A percentile compares a stretch with the other conserved stretches of the same genome.
These are phyloP conservation scores for Bruguiera parviflora DNA, from an alignment of 345 rosid species.

Conservation along the genomic window DNA sequence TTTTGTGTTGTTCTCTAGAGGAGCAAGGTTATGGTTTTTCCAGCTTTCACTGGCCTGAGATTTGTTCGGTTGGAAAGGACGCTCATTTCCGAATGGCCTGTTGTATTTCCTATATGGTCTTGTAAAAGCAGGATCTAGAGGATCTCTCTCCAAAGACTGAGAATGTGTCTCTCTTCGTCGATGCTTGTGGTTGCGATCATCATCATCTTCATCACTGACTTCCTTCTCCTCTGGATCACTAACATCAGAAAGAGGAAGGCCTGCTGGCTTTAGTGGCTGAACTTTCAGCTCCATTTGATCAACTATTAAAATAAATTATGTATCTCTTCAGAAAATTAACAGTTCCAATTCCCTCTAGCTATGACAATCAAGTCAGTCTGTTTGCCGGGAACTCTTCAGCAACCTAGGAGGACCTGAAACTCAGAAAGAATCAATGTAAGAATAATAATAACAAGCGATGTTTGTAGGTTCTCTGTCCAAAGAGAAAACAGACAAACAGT, in stretches of 20 bases:
- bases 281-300: conserved; percentile 70
- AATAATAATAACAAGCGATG: neutral
- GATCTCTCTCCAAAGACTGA: conserved; percentile 67
- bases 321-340: conserved; percentile 17
- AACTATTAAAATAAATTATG: conserved; percentile 17
- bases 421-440: conserved; percentile 10
- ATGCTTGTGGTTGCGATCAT: conserved; percentile 96
- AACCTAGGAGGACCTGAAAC: conserved; percentile 21
- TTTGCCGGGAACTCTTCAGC: conserved; percentile 12
- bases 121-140: conserved; percentile 50
- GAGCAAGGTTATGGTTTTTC: conserved; percentile 34
- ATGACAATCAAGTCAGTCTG: conserved; percentile 5
- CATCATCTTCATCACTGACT: conserved; percentile 95
- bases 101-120: conserved; percentile 65
- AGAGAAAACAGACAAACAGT: neutral
- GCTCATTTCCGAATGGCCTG: conserved; percentile 61
- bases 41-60: conserved; percentile 47
- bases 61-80: conserved; percentile 49
- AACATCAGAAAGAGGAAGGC: conserved; percentile 55
- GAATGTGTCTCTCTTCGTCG: conserved; percentile 62
- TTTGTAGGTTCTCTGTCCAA: neutral
- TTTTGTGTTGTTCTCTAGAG: conserved; percentile 44
- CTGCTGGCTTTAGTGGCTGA: conserved; percentile 56
- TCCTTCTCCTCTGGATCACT: conserved; percentile 90
- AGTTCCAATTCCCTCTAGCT: conserved; percentile 21